These are phyloP conservation scores for Globisporangium recalcitrans DNA, from an alignment of 352 stramenopile species.

Conservation along the genomic window DNA sequence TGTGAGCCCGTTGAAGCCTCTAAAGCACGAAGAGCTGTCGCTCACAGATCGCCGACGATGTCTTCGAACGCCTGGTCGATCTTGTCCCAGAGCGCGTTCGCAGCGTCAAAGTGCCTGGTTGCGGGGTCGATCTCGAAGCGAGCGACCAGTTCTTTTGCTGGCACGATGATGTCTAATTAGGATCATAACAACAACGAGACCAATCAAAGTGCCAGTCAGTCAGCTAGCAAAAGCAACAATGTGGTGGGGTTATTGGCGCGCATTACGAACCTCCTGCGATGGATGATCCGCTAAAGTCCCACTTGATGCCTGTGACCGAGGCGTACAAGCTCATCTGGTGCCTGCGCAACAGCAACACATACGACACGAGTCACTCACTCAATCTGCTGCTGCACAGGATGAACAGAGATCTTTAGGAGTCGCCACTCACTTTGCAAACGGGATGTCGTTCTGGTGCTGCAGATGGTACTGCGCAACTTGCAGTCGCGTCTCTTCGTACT, in stretches of 20 bases:
- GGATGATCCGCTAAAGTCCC: constrained; percentile 50
- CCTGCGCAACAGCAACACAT: constrained; percentile 20
- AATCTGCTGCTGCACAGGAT: neutral
- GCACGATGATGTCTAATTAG: constrained; percentile 53
- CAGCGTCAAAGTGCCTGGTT: constrained; percentile 48
- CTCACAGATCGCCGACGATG: constrained; percentile 43
- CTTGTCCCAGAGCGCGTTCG: constrained; percentile 62
- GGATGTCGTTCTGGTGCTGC: constrained; percentile 65
- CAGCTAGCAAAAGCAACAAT: too few species aligned
- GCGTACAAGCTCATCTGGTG: constrained; percentile 78
- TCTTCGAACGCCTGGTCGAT: constrained; percentile 67
- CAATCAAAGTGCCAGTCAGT: neutral
- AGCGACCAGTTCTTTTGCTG: constrained; percentile 45
- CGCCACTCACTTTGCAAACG: constrained; percentile 49
- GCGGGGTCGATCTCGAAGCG: constrained; percentile 52
- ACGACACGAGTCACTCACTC: constrained; percentile 5
- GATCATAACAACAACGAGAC: neutral
- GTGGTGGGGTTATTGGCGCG: neutral
- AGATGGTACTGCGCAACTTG: constrained; percentile 53
- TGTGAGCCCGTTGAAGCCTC: neutral
- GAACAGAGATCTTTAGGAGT: neutral
- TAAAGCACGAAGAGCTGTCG: neutral
- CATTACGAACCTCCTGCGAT: constrained; percentile 38
- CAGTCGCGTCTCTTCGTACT: constrained; percentile 62
- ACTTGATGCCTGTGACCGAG: constrained; percentile 74